phyloP scores from a whole-genome alignment of 2,329 filamentous ascomycete genomes.

The Diaporthe batatas region DNA sequence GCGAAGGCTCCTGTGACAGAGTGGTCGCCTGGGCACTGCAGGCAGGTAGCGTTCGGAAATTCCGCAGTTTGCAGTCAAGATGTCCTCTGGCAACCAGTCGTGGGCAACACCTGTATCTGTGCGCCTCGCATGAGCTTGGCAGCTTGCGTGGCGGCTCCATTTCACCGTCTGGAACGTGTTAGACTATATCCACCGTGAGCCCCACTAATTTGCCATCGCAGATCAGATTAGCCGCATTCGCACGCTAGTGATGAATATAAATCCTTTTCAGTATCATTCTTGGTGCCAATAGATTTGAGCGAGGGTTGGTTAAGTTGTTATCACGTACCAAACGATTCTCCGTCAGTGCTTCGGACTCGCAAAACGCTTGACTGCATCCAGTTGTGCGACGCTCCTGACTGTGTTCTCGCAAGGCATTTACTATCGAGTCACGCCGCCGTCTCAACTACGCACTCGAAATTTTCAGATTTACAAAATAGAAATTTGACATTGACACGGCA shows the following conservation, averaged over 20 bases:
- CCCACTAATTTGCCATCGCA: slow-evolving; percentile 11
- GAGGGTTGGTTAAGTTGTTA: not conserved
- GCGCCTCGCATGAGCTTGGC: slow-evolving; percentile 20
- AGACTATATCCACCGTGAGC: slow-evolving; percentile 13
- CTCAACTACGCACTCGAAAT: not conserved
- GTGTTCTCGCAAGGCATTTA: too few species aligned
- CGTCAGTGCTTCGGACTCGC: not conserved
- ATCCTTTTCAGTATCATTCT: not conserved
- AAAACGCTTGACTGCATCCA: not conserved
- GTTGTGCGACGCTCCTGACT: too few species aligned
- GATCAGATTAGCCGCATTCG: slow-evolving; percentile 18
- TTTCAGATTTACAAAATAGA: not conserved
- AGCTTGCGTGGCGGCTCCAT: slow-evolving; percentile 28
- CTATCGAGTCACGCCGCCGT: not conserved
- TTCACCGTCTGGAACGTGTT: slow-evolving; percentile 11
- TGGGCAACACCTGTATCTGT: slow-evolving; percentile 10
- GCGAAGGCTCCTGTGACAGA: not conserved
- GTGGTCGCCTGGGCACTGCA: too few species aligned
- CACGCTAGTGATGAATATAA: not conserved
- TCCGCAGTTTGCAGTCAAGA: not conserved
- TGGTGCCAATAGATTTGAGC: not conserved
- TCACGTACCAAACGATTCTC: not conserved
- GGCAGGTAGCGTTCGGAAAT: not conserved
- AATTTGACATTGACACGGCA: not conserved
- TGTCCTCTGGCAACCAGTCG: not conserved